A percentile compares a stretch with the other conserved stretches of the same genome.
These are phyloP conservation scores for Lepidium campestre DNA, from an alignment of 441 rosid genomes.

Conservation along the genomic window DNA sequence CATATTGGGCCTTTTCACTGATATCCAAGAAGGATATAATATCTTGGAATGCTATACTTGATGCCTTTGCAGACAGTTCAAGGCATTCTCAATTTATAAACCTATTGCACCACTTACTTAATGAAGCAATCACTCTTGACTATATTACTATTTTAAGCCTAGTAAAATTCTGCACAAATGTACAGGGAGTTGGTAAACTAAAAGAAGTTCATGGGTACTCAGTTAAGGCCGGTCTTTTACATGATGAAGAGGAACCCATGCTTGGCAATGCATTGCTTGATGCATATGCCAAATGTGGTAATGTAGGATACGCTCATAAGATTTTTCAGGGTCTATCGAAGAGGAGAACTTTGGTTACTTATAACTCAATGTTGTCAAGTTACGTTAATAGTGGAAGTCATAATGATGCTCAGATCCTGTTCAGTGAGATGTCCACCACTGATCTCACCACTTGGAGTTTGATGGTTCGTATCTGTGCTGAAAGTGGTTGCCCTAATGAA, in stretches of 20 bases:
- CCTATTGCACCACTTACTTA: conserved; percentile 41
- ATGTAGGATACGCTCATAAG: conserved; percentile 49
- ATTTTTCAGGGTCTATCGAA: conserved; percentile 52
- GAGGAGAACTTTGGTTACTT: conserved; percentile 45
- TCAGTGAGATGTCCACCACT: conserved; percentile 37
- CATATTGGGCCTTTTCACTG: conserved; percentile 48
- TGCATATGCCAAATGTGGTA: conserved; percentile 62
- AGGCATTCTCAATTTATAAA: conserved; percentile 35
- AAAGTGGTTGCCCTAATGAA: conserved; percentile 42
- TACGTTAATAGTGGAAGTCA: conserved; percentile 48
- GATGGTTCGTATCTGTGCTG: conserved; percentile 63
- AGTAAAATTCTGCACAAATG: conserved; percentile 41
- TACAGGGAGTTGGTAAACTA: conserved; percentile 35
- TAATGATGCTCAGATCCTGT: conserved; percentile 41
- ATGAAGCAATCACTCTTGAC: conserved; percentile 51
- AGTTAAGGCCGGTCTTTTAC: conserved; percentile 43
- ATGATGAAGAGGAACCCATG: conserved; percentile 34
- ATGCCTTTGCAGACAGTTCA: conserved; percentile 39
- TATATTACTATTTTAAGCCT: conserved; percentile 56
- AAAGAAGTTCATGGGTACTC: conserved; percentile 70
- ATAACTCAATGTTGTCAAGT: conserved; percentile 61
- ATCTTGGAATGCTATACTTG: conserved; percentile 86
- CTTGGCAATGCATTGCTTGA: conserved; percentile 63
- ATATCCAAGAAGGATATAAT: conserved; percentile 57
- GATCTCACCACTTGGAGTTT: conserved; percentile 85